Conservation (phyloP, 2,329 filamentous ascomycete species). For the Stagonosporopsis tanaceti region DNA sequence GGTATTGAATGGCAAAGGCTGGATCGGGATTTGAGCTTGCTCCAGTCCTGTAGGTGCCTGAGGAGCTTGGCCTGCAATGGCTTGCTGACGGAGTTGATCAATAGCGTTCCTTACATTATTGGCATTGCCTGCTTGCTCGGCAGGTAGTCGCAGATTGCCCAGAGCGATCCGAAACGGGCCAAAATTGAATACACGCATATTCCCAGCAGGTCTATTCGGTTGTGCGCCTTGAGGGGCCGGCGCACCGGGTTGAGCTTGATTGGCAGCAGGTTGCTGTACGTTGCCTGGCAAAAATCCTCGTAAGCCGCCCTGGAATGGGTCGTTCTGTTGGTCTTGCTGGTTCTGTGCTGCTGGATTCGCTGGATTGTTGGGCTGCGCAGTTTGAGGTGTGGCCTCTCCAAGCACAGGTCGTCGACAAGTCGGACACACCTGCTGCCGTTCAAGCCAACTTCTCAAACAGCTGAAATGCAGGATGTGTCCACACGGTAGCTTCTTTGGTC, state of each 20-base stretch:
- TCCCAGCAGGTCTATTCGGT: constrained; percentile 36
- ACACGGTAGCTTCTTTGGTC: constrained; percentile 95
- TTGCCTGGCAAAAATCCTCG: constrained; percentile 32
- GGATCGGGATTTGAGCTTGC: constrained; percentile 21
- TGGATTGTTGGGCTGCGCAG: constrained; percentile 37
- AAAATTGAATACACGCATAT: constrained; percentile 49
- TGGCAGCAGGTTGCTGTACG: constrained; percentile 27
- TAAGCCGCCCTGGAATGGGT: constrained; percentile 25
- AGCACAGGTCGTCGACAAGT: constrained; percentile 88
- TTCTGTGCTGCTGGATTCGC: constrained; percentile 35
- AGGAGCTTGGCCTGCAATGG: constrained; percentile 32
- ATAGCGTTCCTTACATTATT: constrained; percentile 35
- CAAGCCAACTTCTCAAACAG: constrained; percentile 95
- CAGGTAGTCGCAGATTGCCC: constrained; percentile 45
- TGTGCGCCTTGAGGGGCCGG: constrained; percentile 29
- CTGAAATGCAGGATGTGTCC: constrained; percentile 94
- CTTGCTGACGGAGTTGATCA: constrained; percentile 35
- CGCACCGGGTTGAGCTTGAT: constrained; percentile 34
- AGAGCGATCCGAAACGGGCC: constrained; percentile 47
- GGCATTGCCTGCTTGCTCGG: constrained; percentile 35
- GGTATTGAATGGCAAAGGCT: constrained; percentile 14
- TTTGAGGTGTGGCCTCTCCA: constrained; percentile 43
- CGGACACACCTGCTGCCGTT: constrained; percentile 95
- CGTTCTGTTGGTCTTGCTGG: constrained; percentile 27
- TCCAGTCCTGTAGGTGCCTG: constrained; percentile 31